Base-by-base conservation (phyloP, 306 rosid genomes). In the Dicorynia guianensis region DNA sequence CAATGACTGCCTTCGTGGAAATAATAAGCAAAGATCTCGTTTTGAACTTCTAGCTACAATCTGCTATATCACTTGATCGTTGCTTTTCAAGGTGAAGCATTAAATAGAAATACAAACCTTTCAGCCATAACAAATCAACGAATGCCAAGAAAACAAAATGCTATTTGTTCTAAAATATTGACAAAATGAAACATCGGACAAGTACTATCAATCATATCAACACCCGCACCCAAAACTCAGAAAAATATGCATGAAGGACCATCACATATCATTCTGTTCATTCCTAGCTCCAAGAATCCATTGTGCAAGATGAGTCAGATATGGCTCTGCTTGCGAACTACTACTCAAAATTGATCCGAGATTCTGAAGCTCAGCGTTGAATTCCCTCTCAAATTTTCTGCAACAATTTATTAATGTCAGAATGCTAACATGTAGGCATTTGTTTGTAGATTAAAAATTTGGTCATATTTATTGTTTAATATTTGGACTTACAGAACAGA, bases 371-470 rank as follows among this genome's bases (percentile, higher is more conserved):
- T 95, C 97, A 4, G 87, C 56, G 72, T 92, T 82, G 59, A 95
- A 95, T 63, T 95, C 97, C 74, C 79, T 92, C 89, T 92, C 98
- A 46, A 92, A 95, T 80, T 89, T 90, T 52, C 97, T 92, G 91
- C 85, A 88, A 80, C 49, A 60, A 53, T 55, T 13, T 67, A 19
- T 8, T n/a, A 63, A 56, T 72, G 64, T 73, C 60, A 78, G 47
- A 71, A 38, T 39, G 30, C n/a, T 25, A 1, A 20, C 10, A 13
- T 0, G 40, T 1, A 53, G 19, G 59, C 59, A 5, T 20, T n/a
- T 20, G 30, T 25, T 25, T 25, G 30, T 25, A 25, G 30, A 25
- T 25, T n/a, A n/a, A n/a, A 25, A 25, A 2, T 25, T 25, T 25
- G 30, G 30, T 25, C 30, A 25, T 25, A 25, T n/a, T n/a, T 53